Evolutionary conservation across 768 basidiomycete genomes (phyloP).

Genomic region (Boletus subparvulus): DNA sequence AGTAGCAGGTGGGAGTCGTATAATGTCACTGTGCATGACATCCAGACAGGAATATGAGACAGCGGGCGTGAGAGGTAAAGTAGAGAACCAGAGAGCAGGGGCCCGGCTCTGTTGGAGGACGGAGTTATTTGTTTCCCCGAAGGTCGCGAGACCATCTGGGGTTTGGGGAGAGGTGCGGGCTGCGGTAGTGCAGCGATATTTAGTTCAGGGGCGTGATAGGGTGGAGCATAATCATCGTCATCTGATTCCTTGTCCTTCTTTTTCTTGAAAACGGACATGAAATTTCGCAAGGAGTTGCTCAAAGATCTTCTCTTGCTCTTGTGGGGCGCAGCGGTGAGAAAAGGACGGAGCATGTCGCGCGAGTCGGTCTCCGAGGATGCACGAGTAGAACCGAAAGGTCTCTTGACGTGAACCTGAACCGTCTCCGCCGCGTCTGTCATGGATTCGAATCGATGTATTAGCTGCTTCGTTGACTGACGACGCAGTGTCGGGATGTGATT

Average conservation of each 20-base stretch:
- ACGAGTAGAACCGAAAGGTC: slow-evolving; percentile 10
- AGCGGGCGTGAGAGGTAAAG: slow-evolving; percentile 46
- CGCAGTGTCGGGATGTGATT: slow-evolving; percentile 19
- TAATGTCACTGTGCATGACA: slow-evolving; percentile 41
- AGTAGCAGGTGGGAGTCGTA: slow-evolving; percentile 45
- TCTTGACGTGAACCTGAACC: slow-evolving; percentile 6
- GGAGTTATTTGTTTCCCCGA: not conserved
- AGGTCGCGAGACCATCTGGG: slow-evolving; percentile 1
- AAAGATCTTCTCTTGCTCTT: slow-evolving; percentile 52
- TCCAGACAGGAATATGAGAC: slow-evolving; percentile 47
- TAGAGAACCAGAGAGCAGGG: slow-evolving; percentile 31
- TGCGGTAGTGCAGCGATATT: not conserved
- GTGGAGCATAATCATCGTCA: slow-evolving; percentile 19
- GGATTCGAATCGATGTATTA: slow-evolving; percentile 55
- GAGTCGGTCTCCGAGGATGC: slow-evolving; percentile 16
- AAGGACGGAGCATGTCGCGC: slow-evolving; percentile 15
- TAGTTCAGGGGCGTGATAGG: slow-evolving; percentile 8
- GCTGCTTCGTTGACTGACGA: slow-evolving; percentile 46
- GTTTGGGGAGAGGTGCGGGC: not conserved
- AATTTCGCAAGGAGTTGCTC: slow-evolving; percentile 61
- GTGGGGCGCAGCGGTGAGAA: slow-evolving; percentile 21
- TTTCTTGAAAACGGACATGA: slow-evolving; percentile 64
- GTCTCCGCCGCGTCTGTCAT: slow-evolving; percentile 27
- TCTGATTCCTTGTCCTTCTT: slow-evolving; percentile 31
- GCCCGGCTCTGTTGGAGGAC: not conserved